These are phyloP conservation scores for Penicillium paxilli DNA, from an alignment of 495 filamentous ascomycete species.

Conservation along the genomic window DNA sequence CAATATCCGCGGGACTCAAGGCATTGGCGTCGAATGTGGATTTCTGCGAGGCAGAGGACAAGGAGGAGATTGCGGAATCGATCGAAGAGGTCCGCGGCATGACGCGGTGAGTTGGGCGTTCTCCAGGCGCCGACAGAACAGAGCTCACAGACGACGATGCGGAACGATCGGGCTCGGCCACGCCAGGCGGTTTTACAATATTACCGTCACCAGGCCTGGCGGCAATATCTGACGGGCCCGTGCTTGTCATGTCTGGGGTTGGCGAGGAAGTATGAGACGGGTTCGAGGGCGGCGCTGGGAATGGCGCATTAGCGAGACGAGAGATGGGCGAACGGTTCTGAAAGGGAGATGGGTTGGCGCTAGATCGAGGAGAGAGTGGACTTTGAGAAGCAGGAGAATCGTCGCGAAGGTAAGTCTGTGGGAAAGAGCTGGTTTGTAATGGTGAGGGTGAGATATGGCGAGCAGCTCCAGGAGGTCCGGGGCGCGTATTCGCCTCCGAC, in stretches of 20 bases:
- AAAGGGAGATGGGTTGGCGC: conserved; percentile 23
- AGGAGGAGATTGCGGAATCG: conserved; percentile 87
- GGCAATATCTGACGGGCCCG: conserved; percentile 21
- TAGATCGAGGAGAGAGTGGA: conserved; percentile 32
- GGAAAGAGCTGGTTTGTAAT: conserved; percentile 35
- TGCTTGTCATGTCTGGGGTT: conserved; percentile 16
- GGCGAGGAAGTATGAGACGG: conserved; percentile 15
- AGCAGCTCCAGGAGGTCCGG: conserved; percentile 25
- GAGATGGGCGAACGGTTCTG: conserved; percentile 22
- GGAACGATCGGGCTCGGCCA: conserved; percentile 31
- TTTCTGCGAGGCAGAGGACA: conserved; percentile 71
- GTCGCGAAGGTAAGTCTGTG: conserved; percentile 21
- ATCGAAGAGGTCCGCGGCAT: conserved; percentile 87
- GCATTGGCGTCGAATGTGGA: conserved; percentile 57
- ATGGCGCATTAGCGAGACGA: conserved; percentile 34
- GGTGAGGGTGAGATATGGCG: conserved; percentile 38
- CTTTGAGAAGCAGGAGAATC: conserved; percentile 30
- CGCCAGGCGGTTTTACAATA: conserved; percentile 25
- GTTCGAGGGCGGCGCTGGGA: conserved; percentile 30
- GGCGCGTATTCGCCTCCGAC: conserved; percentile 28
- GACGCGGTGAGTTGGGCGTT: conserved; percentile 41
- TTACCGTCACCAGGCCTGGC: conserved; percentile 18
- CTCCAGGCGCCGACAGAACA: conserved; percentile 29
- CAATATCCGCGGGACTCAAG: conserved; percentile 61
- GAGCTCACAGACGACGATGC: conserved; percentile 36